These are phyloP conservation scores for Reticulascus tulasneorum DNA, from an alignment of 2,329 filamentous ascomycete species.

Conservation along the genomic window DNA sequence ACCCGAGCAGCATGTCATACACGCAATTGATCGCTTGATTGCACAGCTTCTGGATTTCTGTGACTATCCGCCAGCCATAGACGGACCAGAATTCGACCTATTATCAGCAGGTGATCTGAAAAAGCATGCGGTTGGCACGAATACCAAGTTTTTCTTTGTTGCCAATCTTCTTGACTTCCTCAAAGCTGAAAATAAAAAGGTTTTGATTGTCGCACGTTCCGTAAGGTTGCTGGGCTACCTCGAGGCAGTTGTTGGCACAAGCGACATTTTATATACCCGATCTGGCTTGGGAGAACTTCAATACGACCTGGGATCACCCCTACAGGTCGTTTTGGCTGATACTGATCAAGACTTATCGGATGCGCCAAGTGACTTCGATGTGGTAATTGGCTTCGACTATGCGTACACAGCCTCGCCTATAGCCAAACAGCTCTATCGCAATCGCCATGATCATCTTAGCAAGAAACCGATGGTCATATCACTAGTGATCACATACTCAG, in stretches of 20 bases:
- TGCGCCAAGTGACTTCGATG: constrained; percentile 39
- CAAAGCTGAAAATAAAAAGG: constrained; percentile 35
- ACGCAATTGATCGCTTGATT: constrained; percentile 49
- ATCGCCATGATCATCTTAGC: constrained; percentile 14
- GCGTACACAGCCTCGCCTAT: constrained; percentile 36
- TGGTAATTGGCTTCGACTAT: constrained; percentile 52
- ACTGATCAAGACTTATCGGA: constrained; percentile 31
- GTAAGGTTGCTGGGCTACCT: constrained; percentile 49
- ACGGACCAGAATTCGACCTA: constrained; percentile 35
- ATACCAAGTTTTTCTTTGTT: constrained; percentile 58
- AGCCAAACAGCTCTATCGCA: constrained; percentile 15
- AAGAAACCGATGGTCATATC: constrained; percentile 42
- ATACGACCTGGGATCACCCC: constrained; percentile 21
- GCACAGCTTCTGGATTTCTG: constrained; percentile 49
- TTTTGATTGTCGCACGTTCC: constrained; percentile 51
- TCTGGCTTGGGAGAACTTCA: constrained; percentile 28
- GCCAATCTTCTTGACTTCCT: constrained; percentile 49
- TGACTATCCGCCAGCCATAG: constrained; percentile 51
- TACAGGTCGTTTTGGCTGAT: constrained; percentile 39
- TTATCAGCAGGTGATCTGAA: constrained; percentile 38
- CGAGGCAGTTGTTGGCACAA: constrained; percentile 40
- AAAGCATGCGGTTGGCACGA: constrained; percentile 52
- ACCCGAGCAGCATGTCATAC: constrained; percentile 25
- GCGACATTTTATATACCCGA: constrained; percentile 31
- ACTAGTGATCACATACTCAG: constrained; percentile 46